These are phyloP conservation scores for Teunomyces tritomae DNA, from an alignment of 805 yeast genomes.

Conservation along the genomic window DNA sequence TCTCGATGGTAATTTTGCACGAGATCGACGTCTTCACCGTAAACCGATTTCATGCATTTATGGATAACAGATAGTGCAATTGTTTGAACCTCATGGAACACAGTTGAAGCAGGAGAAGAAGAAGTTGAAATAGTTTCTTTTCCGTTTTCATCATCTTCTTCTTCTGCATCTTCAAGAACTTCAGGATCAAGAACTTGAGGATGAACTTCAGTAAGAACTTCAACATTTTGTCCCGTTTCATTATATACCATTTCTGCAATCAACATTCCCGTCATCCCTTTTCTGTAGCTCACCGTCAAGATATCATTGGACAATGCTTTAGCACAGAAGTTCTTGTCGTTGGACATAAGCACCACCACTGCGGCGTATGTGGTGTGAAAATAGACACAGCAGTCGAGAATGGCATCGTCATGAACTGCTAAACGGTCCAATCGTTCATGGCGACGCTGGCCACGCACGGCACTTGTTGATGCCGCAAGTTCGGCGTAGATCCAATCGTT, in stretches of 20 bases:
- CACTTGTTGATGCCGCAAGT: constrained; percentile 50
- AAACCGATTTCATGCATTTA: constrained; percentile 49
- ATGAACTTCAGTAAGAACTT: no score
- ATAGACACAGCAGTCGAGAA: constrained; percentile 78
- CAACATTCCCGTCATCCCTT: constrained; percentile 41
- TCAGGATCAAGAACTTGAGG: no score
- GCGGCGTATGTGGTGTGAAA: constrained; percentile 40
- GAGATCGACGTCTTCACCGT: constrained; percentile 55
- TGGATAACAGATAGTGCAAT: constrained; percentile 48
- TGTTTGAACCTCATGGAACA: constrained; percentile 17
- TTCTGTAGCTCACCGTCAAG: constrained; percentile 57
- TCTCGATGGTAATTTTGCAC: constrained; percentile 45
- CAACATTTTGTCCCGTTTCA: background rate
- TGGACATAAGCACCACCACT: constrained; percentile 63
- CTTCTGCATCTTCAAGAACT: no score
- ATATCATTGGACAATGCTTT: constrained; percentile 70
- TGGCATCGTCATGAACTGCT: constrained; percentile 70
- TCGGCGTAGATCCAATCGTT: constrained; percentile 71
- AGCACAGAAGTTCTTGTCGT: constrained; percentile 79
- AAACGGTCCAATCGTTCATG: constrained; percentile 49
- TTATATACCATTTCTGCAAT: constrained; percentile 27
- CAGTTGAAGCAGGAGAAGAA: background rate
- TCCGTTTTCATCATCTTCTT: no score
- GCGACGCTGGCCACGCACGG: constrained; percentile 63
- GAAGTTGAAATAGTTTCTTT: no score